Evolutionary conservation across 148 eudicot species (phyloP).

Genomic region (Rhododendron kiyosumense): DNA sequence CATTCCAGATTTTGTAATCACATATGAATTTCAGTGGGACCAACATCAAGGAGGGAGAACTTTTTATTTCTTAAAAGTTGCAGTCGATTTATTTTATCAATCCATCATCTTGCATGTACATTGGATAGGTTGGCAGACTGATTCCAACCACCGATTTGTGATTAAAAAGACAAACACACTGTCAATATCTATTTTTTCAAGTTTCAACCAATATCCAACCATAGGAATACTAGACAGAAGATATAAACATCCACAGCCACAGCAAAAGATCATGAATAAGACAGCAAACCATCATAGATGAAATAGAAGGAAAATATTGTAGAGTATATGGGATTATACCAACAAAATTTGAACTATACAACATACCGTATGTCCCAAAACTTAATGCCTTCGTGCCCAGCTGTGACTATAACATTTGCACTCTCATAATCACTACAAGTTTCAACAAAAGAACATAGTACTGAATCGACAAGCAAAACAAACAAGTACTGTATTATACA

Average conservation of each 20-base stretch:
- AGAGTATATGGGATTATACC: not conserved
- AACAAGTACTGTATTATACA: constrained; percentile 10
- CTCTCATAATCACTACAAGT: constrained; percentile 59
- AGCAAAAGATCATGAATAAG: not conserved
- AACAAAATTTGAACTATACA: not conserved
- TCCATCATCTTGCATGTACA: not conserved
- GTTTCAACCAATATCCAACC: not conserved
- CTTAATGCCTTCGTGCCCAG: constrained; percentile 78
- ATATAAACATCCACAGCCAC: not conserved
- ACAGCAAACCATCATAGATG: not conserved
- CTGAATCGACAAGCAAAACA: not conserved
- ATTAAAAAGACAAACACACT: not conserved
- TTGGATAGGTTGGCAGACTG: not conserved
- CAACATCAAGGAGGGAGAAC: not conserved
- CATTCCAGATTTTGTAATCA: not conserved
- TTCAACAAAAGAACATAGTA: not conserved
- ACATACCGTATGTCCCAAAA: constrained; percentile 95
- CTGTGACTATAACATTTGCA: constrained; percentile 69
- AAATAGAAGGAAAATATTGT: not conserved
- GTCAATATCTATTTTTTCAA: not conserved
- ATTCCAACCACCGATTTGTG: not conserved
- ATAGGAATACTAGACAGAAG: not conserved
- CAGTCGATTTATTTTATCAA: not conserved
- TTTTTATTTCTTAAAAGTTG: not conserved
- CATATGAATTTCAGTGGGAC: not conserved